Evolutionary conservation across 768 basidiomycete genomes (phyloP), one percentile per base, ranked within the genome.

Genomic region (Mycena galericulata): DNA sequence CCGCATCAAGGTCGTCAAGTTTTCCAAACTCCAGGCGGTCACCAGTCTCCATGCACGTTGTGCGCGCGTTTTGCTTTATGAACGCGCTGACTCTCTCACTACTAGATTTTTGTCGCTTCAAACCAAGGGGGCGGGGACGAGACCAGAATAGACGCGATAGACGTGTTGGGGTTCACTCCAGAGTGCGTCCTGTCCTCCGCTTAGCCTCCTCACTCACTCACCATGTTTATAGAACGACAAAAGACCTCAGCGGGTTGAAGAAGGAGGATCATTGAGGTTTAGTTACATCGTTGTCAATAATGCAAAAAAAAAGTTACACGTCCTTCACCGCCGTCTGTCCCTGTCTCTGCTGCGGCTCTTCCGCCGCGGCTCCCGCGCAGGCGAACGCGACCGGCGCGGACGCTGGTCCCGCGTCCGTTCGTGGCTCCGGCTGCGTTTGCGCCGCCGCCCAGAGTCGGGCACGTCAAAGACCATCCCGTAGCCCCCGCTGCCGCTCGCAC

Each of bases 381-480:
- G 55, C 9, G 84, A 83, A 55, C 78, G 76, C 9, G 82, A 83
- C 22, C 83, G 82, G 59, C 80, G 78, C 15, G 72, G 76, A 71
- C 81, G 74, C 63, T 74, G 63, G 45, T 81, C 76, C 55, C 65
- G 70, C 26, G 81, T 76, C 56, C 80, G 75, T 32, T 88, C 85
- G 27, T 82, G 81, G 67, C 89, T 90, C 55, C 86, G 79, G 67
- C 87, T 89, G 29, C 86, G 84, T 71, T 86, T 87, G 49, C 85
- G 79, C 43, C 82, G 82, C 51, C 84, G 84, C 34, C 74, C 73
- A 69, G 70, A 77, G 57, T 79, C 79, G n/a, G 85, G 82, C n/a
- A 91, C 84, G 67, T 97, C 95, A 77, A 97, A 96, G 26, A 96
- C 92, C 92, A 96, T 90, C 24, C 88, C 89, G 75, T 96, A 95